These are phyloP conservation scores for Mycena vulgaris DNA, from an alignment of 768 basidiomycete genomes.

Conservation along the genomic window DNA sequence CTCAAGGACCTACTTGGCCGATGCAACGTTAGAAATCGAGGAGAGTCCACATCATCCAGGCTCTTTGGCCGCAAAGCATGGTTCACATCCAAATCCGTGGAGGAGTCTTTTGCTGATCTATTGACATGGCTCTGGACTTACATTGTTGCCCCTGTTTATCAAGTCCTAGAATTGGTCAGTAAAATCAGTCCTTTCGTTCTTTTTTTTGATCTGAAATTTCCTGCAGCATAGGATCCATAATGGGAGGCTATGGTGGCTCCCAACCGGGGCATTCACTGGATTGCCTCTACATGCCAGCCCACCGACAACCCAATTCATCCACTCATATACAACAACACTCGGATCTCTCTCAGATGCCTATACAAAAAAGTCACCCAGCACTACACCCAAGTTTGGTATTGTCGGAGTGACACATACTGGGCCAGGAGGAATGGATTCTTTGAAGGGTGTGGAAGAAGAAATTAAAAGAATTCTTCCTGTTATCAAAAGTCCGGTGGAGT, in stretches of 20 bases:
- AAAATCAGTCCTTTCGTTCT: too few species aligned
- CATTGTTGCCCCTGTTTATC: slow-evolving; percentile 28
- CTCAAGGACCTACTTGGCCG: too few species aligned
- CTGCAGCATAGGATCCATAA: background rate
- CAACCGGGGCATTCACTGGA: background rate
- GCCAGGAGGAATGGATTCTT: too few species aligned
- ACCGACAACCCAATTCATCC: background rate
- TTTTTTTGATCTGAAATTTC: background rate
- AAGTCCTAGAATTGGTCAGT: slow-evolving; percentile 22
- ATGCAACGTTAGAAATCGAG: background rate
- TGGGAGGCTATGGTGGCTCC: too few species aligned
- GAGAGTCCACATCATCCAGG: background rate
- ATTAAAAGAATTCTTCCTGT: too few species aligned
- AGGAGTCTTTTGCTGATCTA: slow-evolving; percentile 14
- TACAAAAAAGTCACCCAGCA: too few species aligned
- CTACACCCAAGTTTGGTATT: too few species aligned
- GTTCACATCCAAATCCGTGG: background rate
- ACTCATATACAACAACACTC: background rate
- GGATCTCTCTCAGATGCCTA: background rate
- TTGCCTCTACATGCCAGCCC: background rate
- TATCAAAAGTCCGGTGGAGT: too few species aligned
- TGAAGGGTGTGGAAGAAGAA: too few species aligned
- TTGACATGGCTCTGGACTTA: slow-evolving; percentile 26
- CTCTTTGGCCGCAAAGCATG: background rate
- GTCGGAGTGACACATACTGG: too few species aligned